A percentile compares a stretch with the other conserved stretches of the same genome.
Conservation (phyloP, 495 filamentous ascomycete genomes). For the Penicillium antarcticum region DNA sequence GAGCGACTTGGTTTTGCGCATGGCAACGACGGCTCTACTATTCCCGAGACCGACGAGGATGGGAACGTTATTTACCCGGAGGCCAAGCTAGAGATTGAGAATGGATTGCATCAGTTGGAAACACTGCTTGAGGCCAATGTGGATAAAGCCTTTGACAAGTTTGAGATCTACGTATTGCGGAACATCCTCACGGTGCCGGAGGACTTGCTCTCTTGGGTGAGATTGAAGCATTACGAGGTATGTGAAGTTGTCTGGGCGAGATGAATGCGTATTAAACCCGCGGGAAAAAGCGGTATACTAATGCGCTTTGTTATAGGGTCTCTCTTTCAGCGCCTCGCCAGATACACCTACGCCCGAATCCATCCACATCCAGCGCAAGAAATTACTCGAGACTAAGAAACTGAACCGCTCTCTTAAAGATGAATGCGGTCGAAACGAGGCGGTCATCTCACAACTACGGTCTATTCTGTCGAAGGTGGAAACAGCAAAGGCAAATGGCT, state of each 20-base stretch:
- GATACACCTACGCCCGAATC: slow-evolving; percentile 58
- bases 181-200: slow-evolving; percentile 80
- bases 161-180: slow-evolving; percentile 80
- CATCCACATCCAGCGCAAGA: slow-evolving; percentile 68
- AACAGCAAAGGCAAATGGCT: slow-evolving; percentile 21
- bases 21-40: slow-evolving; percentile 39
- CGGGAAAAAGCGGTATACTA: slow-evolving; percentile 10
- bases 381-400: slow-evolving; percentile 75
- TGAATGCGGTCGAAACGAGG: slow-evolving; percentile 73
- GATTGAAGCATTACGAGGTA: slow-evolving; percentile 82
- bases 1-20: slow-evolving; percentile 69
- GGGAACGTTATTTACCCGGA: slow-evolving; percentile 53
- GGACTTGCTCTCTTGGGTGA: slow-evolving; percentile 72
- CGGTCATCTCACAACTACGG: slow-evolving; percentile 63
- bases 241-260: slow-evolving; percentile 17
- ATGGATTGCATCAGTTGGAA: slow-evolving; percentile 88
- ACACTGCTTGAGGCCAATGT: slow-evolving; percentile 83
- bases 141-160: slow-evolving; percentile 74
- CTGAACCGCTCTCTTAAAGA: slow-evolving; percentile 71
- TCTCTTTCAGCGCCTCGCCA: slow-evolving; percentile 27
- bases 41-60: slow-evolving; percentile 51
- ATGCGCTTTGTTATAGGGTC: slow-evolving; percentile 22
- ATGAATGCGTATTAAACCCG: not conserved
- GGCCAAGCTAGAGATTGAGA: slow-evolving; percentile 77
- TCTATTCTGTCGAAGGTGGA: slow-evolving; percentile 45